A percentile compares a stretch with the other conserved stretches of the same genome.
phyloP scores from a whole-genome alignment of 2,329 filamentous ascomycete species.

The Cadophora luteo-olivacea region DNA sequence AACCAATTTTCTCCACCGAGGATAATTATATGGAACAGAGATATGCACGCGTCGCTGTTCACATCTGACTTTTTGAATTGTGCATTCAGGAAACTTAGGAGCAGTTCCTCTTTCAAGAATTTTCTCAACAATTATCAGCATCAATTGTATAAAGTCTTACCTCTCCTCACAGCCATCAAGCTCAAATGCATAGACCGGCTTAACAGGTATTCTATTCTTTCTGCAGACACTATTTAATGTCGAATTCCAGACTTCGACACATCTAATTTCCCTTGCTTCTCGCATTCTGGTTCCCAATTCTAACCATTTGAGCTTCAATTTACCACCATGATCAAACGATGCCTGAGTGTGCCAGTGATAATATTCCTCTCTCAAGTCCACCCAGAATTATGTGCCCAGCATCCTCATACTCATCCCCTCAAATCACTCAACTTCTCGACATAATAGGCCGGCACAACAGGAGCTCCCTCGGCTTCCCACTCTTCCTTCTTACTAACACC shows the following conservation, averaged over 20 bases:
- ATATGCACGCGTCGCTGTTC: slow-evolving; percentile 12
- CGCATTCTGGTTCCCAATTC: neutral
- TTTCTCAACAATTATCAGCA: neutral
- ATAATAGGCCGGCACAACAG: slow-evolving; percentile 80
- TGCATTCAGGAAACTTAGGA: neutral
- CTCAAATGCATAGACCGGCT: neutral
- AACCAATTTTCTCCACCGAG: slow-evolving; percentile 8
- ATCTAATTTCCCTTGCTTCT: neutral
- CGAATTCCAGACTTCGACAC: neutral
- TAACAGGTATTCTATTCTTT: neutral
- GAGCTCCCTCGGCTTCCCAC: slow-evolving; percentile 72
- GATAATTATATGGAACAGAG: slow-evolving; percentile 14
- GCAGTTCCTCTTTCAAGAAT: neutral
- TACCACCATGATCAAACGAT: neutral
- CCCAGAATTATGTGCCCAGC: neutral
- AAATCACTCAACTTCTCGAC: slow-evolving; percentile 86
- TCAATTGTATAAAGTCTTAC: too few species aligned
- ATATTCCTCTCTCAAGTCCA: neutral
- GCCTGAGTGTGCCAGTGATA: neutral
- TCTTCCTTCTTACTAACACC: slow-evolving; percentile 88
- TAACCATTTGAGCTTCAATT: neutral
- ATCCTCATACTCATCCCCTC: slow-evolving; percentile 43
- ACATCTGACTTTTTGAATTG: neutral
- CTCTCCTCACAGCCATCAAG: too few species aligned
- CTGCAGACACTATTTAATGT: neutral